These are phyloP conservation scores for Geotrichum restrictum DNA, from an alignment of 1,139 yeast genomes.

Conservation along the genomic window DNA sequence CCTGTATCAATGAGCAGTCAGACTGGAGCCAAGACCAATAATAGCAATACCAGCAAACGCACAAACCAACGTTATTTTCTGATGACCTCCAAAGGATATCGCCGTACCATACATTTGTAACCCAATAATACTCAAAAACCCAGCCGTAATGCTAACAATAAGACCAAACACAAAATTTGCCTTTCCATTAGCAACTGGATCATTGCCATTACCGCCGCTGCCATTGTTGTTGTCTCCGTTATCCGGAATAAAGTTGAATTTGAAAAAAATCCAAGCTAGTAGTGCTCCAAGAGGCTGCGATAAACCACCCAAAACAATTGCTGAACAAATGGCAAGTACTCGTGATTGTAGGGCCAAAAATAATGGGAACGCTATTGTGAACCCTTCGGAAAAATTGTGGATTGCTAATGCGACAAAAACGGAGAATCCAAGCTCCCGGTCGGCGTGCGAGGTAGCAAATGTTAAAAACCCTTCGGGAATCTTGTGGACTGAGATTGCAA, in stretches of 20 bases:
- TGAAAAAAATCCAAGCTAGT: slow-evolving; percentile 58
- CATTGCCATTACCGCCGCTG: slow-evolving; percentile 29
- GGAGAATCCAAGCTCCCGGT: slow-evolving; percentile 67
- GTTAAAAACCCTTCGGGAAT: slow-evolving; percentile 93
- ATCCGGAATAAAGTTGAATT: slow-evolving; percentile 39
- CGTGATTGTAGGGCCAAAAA: slow-evolving; percentile 67
- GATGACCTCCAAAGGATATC: slow-evolving; percentile 60
- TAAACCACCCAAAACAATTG: slow-evolving; percentile 70
- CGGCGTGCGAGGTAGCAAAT: slow-evolving; percentile 71
- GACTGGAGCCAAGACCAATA: slow-evolving; percentile 27
- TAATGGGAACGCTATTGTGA: slow-evolving; percentile 86
- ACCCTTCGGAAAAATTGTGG: slow-evolving; percentile 94
- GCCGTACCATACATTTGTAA: slow-evolving; percentile 83
- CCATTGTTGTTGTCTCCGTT: slow-evolving; percentile 31
- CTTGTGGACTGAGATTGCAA: slow-evolving; percentile 85
- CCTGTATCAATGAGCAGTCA: slow-evolving; percentile 14
- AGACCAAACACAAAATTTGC: slow-evolving; percentile 48
- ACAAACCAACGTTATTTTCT: slow-evolving; percentile 31
- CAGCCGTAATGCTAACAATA: slow-evolving; percentile 71
- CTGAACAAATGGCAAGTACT: slow-evolving; percentile 58
- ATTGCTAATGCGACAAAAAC: slow-evolving; percentile 79
- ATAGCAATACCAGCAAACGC: slow-evolving; percentile 36
- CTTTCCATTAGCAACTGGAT: slow-evolving; percentile 27
- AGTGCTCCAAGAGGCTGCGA: slow-evolving; percentile 90
- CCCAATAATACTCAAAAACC: slow-evolving; percentile 76